phyloP scores from a whole-genome alignment of 2,329 filamentous ascomycete genomes.

The Juglanconis oblonga region DNA sequence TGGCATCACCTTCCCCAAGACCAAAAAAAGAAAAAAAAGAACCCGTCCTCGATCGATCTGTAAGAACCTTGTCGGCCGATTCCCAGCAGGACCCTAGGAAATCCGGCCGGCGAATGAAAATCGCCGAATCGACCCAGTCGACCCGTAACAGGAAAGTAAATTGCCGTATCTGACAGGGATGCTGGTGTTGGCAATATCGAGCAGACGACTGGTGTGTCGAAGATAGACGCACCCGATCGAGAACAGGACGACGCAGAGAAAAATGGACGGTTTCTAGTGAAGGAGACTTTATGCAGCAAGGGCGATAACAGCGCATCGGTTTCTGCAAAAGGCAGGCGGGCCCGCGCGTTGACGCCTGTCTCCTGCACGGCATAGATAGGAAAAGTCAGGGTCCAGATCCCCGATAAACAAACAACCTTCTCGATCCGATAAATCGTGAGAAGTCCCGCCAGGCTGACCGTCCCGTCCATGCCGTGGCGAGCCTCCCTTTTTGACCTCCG shows the following conservation, averaged over 20 bases:
- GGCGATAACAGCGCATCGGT: not conserved
- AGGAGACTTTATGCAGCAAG: too few relatives aligned
- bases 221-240: not conserved
- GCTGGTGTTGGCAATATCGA: too few relatives aligned
- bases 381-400: not conserved
- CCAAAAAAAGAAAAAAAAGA: too few relatives aligned
- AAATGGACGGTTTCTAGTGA: not conserved
- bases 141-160: constrained; percentile 1
- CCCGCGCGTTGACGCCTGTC: not conserved
- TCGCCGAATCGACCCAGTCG: not conserved
- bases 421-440: too few relatives aligned
- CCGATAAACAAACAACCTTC: not conserved
- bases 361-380: not conserved
- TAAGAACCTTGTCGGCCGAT: not conserved
- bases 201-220: too few relatives aligned
- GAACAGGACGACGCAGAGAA: not conserved
- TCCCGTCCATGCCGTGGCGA: too few relatives aligned
- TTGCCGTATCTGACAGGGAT: not conserved
- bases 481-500: not conserved
- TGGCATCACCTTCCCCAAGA: too few relatives aligned
- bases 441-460: too few relatives aligned
- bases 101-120: not conserved
- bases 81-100: not conserved
- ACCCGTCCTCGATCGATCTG: not conserved
- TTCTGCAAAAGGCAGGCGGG: not conserved